Percentiles rank a stretch among this genome's conserved stretches.
These are phyloP conservation scores for Obba rivulosa DNA, from an alignment of 768 basidiomycete genomes.

Conservation along the genomic window DNA sequence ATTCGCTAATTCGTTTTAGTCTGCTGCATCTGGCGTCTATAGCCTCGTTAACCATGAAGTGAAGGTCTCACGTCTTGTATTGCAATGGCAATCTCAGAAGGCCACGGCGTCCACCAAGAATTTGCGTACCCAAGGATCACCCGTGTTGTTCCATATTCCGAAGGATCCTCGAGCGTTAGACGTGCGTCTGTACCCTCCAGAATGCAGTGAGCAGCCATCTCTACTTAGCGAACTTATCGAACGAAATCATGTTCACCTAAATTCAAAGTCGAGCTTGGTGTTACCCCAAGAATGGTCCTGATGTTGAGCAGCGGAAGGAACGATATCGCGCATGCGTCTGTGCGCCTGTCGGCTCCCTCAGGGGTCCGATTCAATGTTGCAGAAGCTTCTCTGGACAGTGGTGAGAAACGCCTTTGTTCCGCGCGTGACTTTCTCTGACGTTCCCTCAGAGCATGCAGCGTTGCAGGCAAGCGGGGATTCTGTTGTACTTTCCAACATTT, in stretches of 20 bases:
- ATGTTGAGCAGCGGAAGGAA: slow-evolving; percentile 68
- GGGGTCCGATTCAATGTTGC: slow-evolving; percentile 42
- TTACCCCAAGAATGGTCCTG: slow-evolving; percentile 47
- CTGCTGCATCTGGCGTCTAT: slow-evolving; percentile 64
- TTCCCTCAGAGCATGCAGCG: slow-evolving; percentile 5
- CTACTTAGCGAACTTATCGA: slow-evolving; percentile 5
- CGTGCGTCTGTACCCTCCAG: slow-evolving; percentile 56
- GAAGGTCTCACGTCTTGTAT: slow-evolving; percentile 53
- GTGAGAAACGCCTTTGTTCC: slow-evolving; percentile 17
- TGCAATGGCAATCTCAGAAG: slow-evolving; percentile 49
- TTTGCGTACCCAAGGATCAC: slow-evolving; percentile 23
- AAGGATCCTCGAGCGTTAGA: slow-evolving; percentile 58
- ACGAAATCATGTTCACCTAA: not conserved
- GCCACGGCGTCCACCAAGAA: slow-evolving; percentile 27
- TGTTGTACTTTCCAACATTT: slow-evolving; percentile 44
- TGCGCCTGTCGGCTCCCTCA: slow-evolving; percentile 52
- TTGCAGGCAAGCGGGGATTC: slow-evolving; percentile 37
- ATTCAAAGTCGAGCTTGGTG: slow-evolving; percentile 58
- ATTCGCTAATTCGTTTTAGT: slow-evolving; percentile 35
- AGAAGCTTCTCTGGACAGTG: slow-evolving; percentile 36
- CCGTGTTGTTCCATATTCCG: slow-evolving; percentile 55
- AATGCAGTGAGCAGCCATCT: slow-evolving; percentile 24
- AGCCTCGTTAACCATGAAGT: slow-evolving; percentile 64
- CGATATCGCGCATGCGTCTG: slow-evolving; percentile 43
- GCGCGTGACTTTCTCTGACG: not conserved